These are phyloP conservation scores for Dactylellina sp. DNA, from an alignment of 2,329 filamentous ascomycete species.

Conservation along the genomic window DNA sequence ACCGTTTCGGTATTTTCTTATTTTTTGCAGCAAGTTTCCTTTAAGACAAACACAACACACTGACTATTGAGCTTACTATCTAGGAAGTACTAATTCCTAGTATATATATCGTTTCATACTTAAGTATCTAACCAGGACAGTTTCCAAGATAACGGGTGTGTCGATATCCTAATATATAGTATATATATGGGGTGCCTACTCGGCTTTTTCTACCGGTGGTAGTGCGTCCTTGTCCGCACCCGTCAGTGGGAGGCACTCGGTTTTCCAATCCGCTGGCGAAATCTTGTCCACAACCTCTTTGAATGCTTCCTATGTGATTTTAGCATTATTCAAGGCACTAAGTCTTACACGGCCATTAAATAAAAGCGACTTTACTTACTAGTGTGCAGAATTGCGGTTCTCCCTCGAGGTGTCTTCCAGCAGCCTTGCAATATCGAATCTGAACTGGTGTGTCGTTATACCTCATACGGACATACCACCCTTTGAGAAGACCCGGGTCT, in stretches of 20 bases:
- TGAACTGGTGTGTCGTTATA: conserved; percentile 89
- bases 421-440: conserved; percentile 81
- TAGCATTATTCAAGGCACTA: neutral
- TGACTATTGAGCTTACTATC: no score
- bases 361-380: conserved; percentile 66
- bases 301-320: conserved; percentile 76
- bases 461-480: conserved; percentile 87
- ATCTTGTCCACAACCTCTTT: conserved; percentile 92
- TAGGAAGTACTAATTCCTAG: no score
- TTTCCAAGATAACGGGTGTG: no score
- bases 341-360: conserved; percentile 7
- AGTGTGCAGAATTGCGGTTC: conserved; percentile 92
- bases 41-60: no score
- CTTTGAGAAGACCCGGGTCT: conserved; percentile 70
- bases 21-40: no score
- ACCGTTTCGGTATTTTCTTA: no score
- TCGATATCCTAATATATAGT: no score
- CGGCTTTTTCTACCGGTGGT: conserved; percentile 64
- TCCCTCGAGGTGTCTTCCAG: conserved; percentile 84
- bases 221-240: conserved; percentile 69
- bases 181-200: neutral
- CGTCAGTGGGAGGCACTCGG: conserved; percentile 67
- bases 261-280: conserved; percentile 82
- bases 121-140: no score
- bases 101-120: no score